Percentiles rank a stretch among this genome's conserved stretches.
Evolutionary conservation across 306 rosid genomes (phyloP).

Genomic region (Hippophae gyantsensis): DNA sequence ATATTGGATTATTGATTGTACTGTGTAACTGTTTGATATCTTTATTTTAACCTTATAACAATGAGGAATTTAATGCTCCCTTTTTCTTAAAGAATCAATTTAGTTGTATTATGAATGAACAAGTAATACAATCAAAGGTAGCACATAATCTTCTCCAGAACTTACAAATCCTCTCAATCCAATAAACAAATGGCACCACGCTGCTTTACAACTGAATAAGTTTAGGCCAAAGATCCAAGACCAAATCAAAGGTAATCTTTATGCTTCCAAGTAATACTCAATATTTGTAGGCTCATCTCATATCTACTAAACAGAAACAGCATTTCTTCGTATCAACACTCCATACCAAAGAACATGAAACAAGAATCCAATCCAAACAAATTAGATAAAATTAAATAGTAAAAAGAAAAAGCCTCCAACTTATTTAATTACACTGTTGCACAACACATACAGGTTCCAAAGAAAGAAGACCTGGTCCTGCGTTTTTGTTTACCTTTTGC

Average conservation of each 20-base stretch:
- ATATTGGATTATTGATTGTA: no score
- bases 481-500: constrained; percentile 48
- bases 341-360: constrained; percentile 18
- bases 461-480: constrained; percentile 42
- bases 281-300: constrained; percentile 10
- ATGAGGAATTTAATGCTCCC: not conserved
- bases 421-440: constrained; percentile 41
- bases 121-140: constrained; percentile 21
- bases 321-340: constrained; percentile 22
- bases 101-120: constrained; percentile 16
- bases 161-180: constrained; percentile 26
- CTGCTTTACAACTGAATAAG: constrained; percentile 13
- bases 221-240: not conserved
- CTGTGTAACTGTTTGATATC: no score
- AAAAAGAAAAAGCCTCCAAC: not conserved
- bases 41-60: no score
- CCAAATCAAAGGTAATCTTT: not conserved
- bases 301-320: no score
- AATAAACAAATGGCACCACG: constrained; percentile 19
- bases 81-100: constrained; percentile 2
- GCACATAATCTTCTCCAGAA: constrained; percentile 11
- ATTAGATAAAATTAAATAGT: constrained; percentile 4
- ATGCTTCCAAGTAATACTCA: constrained; percentile 3
- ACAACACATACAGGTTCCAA: constrained; percentile 79
- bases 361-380: constrained; percentile 17